Evolutionary conservation across 345 rosid genomes (phyloP).

Genomic region (Arabis alpina): DNA sequence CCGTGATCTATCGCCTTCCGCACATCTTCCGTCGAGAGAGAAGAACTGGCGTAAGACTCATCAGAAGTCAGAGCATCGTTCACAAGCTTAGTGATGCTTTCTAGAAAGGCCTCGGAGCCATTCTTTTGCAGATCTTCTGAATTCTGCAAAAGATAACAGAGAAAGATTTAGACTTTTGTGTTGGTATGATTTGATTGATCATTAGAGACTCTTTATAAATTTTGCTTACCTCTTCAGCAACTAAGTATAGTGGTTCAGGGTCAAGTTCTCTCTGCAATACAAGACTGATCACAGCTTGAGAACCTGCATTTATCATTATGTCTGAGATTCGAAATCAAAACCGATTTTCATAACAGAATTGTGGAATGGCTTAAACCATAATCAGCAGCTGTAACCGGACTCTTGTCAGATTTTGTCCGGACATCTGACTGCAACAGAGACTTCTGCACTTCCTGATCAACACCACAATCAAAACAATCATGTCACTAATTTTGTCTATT

Average conservation of each 20-base stretch:
- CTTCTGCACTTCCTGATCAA: constrained; percentile 71
- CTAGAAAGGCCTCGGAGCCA: constrained; percentile 56
- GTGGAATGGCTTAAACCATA: constrained; percentile 54
- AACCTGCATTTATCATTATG: constrained; percentile 48
- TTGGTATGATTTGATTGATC: background rate
- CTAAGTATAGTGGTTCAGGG: constrained; percentile 62
- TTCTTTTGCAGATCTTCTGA: constrained; percentile 64
- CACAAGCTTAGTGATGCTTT: constrained; percentile 71
- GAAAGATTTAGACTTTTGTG: background rate
- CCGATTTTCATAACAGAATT: background rate
- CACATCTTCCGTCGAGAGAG: constrained; percentile 63
- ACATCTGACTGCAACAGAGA: constrained; percentile 73
- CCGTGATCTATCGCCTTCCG: constrained; percentile 68
- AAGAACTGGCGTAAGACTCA: constrained; percentile 49
- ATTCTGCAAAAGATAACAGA: constrained; percentile 51
- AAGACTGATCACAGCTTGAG: constrained; percentile 81
- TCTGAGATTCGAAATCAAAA: constrained; percentile 1
- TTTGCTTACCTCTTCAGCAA: constrained; percentile 81
- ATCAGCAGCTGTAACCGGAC: constrained; percentile 90
- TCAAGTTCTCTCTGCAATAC: constrained; percentile 70
- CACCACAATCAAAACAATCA: background rate
- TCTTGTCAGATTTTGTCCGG: constrained; percentile 67
- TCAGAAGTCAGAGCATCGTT: constrained; percentile 64
- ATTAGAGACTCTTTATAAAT: no score
- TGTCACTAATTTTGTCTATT: background rate